phyloP scores from a whole-genome alignment of 176 grass and related monocot species.

The Oryza meyeriana region DNA sequence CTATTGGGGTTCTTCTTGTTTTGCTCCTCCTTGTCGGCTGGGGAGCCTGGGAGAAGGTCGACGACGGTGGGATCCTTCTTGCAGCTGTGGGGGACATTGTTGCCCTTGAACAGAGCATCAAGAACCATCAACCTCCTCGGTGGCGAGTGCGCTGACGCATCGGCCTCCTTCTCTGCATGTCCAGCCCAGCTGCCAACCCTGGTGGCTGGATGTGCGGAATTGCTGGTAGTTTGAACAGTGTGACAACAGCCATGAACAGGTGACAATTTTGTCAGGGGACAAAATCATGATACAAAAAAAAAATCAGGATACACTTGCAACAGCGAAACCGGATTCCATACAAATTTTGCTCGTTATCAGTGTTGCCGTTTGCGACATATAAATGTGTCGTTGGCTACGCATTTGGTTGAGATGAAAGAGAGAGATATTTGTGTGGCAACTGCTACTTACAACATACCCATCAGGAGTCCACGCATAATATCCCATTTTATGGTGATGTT shows the following conservation, averaged over 20 bases:
- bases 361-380: background rate
- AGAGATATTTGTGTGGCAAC: no score
- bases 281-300: background rate
- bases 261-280: background rate
- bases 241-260: constrained; percentile 50
- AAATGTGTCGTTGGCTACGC: background rate
- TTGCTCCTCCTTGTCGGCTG: constrained; percentile 59
- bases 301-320: background rate
- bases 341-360: background rate
- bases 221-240: constrained; percentile 88
- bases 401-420: no score
- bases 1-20: no score
- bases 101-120: constrained; percentile 72
- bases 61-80: constrained; percentile 62
- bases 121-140: constrained; percentile 75
- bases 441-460: constrained; percentile 83
- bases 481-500: constrained; percentile 97
- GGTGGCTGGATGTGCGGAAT: constrained; percentile 68
- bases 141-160: constrained; percentile 66
- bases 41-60: constrained; percentile 64
- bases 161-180: constrained; percentile 76
- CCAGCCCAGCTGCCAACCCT: constrained; percentile 83
- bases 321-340: background rate
- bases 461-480: constrained; percentile 83
- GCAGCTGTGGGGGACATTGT: constrained; percentile 53